phyloP scores from a whole-genome alignment of 495 filamentous ascomycete species.

The Penicillium samsonianum region DNA sequence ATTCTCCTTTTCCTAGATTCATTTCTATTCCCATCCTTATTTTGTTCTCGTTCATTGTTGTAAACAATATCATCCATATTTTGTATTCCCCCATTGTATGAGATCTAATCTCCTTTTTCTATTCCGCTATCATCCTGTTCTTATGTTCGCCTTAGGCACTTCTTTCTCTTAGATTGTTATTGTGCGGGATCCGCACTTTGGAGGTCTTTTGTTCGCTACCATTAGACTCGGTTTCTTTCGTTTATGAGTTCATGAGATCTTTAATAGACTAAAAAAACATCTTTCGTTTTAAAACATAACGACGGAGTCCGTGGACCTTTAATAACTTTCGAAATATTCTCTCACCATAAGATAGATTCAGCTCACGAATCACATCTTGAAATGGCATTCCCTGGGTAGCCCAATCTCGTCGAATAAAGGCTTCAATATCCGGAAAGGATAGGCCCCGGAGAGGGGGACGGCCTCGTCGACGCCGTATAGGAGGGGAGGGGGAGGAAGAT shows the following conservation, averaged over 20 bases:
- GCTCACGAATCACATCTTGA: too few species aligned
- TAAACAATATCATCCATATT: background rate
- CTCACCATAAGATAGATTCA: too few species aligned
- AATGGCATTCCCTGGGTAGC: too few species aligned
- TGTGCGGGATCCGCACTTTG: background rate
- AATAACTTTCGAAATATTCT: too few species aligned
- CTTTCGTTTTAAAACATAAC: too few species aligned
- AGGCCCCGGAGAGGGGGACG: too few species aligned
- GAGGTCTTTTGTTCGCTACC: background rate
- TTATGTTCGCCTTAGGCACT: background rate
- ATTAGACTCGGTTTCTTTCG: background rate
- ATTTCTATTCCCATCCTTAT: background rate
- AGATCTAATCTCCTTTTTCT: background rate
- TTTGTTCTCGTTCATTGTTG: background rate
- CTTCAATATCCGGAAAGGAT: too few species aligned
- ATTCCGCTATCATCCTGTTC: background rate
- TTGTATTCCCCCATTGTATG: background rate
- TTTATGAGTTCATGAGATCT: background rate
- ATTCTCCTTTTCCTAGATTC: background rate
- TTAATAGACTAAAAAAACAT: background rate
- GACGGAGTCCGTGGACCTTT: too few species aligned
- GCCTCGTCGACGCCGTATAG: too few species aligned
- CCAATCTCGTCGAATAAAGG: too few species aligned
- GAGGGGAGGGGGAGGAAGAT: too few species aligned
- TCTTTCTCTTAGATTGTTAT: background rate